Evolutionary conservation across 495 filamentous ascomycete species (phyloP).

Genomic region (Xylaria castorea): DNA sequence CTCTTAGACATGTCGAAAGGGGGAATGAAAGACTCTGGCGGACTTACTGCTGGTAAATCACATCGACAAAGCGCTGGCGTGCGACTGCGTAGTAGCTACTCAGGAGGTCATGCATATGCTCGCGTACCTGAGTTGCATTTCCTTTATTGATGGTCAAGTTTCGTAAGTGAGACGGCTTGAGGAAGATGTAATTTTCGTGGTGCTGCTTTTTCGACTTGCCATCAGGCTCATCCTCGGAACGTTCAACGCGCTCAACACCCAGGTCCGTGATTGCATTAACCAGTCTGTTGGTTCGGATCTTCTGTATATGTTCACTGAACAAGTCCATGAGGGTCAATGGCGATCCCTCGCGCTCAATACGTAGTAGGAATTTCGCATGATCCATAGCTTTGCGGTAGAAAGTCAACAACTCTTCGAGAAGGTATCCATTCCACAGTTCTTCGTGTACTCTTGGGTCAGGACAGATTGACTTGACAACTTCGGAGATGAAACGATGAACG

Average conservation of each 20-base stretch:
- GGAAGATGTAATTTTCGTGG: constrained; percentile 12
- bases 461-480: constrained; percentile 46
- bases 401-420: constrained; percentile 52
- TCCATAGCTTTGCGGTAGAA: constrained; percentile 54
- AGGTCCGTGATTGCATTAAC: constrained; percentile 30
- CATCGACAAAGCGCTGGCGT: constrained; percentile 61
- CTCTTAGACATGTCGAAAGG: too few species aligned
- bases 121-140: constrained; percentile 54
- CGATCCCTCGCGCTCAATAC: constrained; percentile 53
- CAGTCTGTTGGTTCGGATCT: constrained; percentile 41
- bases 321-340: constrained; percentile 61
- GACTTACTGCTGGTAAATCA: constrained; percentile 53
- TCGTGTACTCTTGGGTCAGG: constrained; percentile 46
- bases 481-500: constrained; percentile 57
- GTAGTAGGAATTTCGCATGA: constrained; percentile 55
- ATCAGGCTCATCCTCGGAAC: not conserved
- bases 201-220: not conserved
- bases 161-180: constrained; percentile 26
- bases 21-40: too few species aligned
- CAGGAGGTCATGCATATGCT: constrained; percentile 64
- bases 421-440: constrained; percentile 44
- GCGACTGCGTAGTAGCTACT: constrained; percentile 65
- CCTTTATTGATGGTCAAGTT: constrained; percentile 43
- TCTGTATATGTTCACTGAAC: constrained; percentile 58
- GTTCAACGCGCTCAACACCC: not conserved